Evolutionary conservation across 768 basidiomycete species (phyloP), one percentile per base, ranked within the genome.

Genomic region (Gloeophyllum trabeum): DNA sequence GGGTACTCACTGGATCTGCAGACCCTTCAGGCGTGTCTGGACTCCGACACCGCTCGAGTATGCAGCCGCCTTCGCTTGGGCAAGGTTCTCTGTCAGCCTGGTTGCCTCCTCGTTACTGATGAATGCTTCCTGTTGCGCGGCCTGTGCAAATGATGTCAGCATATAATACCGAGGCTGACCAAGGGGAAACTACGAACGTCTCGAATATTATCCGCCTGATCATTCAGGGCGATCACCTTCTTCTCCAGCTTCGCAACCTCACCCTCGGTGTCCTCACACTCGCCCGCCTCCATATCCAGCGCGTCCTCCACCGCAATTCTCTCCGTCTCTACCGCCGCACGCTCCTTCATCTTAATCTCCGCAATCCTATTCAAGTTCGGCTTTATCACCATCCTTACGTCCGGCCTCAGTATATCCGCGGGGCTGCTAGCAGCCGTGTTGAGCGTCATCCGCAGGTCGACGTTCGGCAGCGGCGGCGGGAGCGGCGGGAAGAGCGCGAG

Each of bases 31-130:
- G 43, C 81, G 71, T 16, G 82, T 78, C 54, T 88, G 85, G 38
- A 86, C 81, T 12, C 81, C 83, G 56, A 87, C 76, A n/a, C 86
- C 88, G 50, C 79, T 83, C 2, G 84, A 76, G 41, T 83, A 67
- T 12, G 85, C 85, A 2, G 81, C 79, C 18, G 76, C 81, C 50
- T 79, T 69, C 12, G 87, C 87, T 40, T 81, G 75, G 2, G 78
- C 79, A 6, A 89, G 59, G 46, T 87, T 84, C 41, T 71, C 73
- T 49, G 88, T 82, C 30, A 90, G 60, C 32, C 76, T 71, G 25
- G 66, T 63, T 5, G 79, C 79, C 59, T 89, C 80, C 6, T 65
- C 70, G 50, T 69, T 79, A 45, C 80, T 78, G 3, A 79, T 69
- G 42, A 71, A 58, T 2, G 80, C 76, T 54, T 89, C 86, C 51